Evolutionary conservation across 179 eudicot genomes (phyloP), one percentile per base, ranked within the genome.

Genomic region (Silene noctiflora): DNA sequence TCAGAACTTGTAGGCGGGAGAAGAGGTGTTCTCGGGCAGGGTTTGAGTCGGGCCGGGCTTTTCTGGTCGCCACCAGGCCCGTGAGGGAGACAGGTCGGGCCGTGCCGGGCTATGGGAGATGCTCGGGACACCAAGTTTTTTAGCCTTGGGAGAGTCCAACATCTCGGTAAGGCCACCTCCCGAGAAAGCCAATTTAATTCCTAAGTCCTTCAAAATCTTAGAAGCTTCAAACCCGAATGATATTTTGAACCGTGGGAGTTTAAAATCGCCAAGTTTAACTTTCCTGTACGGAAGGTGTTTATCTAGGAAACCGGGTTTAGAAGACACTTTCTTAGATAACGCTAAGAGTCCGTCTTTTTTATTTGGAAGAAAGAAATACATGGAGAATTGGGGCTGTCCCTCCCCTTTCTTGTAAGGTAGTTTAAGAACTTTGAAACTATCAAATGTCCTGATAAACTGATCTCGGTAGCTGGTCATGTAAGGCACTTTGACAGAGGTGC

Each of bases 341-440:
- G 85, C 55, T 24, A 80, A 55, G 22, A 93, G 82, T 16, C 92
- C 93, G 17, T 86, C 84, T 76, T 79, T 89, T 27, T 87, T 80
- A 81, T 93, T 85, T 0, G 96, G 98, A 17, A 93, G 96, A 59
- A 84, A 75, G 78, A 93, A 76, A 81, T 85, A 84, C 98, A 89
- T 88, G n/a, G 94, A 77, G 75, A 93, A 91, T 5, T 71, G 81
- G 27, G 91, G 88, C 56, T 87, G 84, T 48, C 90, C 93, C 12
- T 85, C 84, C 22, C 93, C 97, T 74, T 86, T 85, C 67, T 85
- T 80, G 73, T 93, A 93, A 19, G 91, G 93, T 12, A 93, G 86
- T 4, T 86, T 66, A 17, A 93, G 81, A 44, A 89, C 94, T 82
- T 87, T 89, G 77, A 93, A 91, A 31, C 84, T 90, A 19, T 88